These are phyloP conservation scores for Barbatosphaeria neglecta DNA, from an alignment of 495 filamentous ascomycete species.

Conservation along the genomic window DNA sequence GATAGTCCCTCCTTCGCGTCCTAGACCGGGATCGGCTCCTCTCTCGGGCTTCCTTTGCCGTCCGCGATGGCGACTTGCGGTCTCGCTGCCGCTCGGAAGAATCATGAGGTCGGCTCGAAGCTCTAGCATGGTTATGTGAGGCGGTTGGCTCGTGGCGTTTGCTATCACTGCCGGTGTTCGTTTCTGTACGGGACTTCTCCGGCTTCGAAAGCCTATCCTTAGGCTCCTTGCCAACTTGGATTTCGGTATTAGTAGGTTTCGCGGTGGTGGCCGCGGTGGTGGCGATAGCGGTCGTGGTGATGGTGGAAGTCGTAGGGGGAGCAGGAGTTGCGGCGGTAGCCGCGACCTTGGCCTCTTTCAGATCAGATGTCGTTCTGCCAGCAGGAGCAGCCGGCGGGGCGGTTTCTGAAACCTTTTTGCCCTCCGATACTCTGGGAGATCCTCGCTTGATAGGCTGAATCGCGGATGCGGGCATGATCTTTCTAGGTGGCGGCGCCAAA, in stretches of 20 bases:
- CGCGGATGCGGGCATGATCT: slow-evolving; percentile 39
- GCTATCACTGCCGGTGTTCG: slow-evolving; percentile 4
- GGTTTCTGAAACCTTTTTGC: slow-evolving; percentile 21
- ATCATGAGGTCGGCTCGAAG: slow-evolving; percentile 3
- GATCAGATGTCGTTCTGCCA: slow-evolving; percentile 11
- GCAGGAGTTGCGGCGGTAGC: background rate
- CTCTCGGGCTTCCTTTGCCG: slow-evolving; percentile 22
- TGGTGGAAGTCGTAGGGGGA: background rate
- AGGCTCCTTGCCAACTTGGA: slow-evolving; percentile 10
- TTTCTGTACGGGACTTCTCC: slow-evolving; percentile 3
- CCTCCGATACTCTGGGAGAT: slow-evolving; percentile 26
- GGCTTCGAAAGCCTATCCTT: slow-evolving; percentile 17
- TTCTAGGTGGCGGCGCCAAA: slow-evolving; percentile 41
- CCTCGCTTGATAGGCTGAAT: slow-evolving; percentile 40
- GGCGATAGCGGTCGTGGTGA: background rate
- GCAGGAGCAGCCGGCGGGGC: too few species aligned
- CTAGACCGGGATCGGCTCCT: slow-evolving; percentile 26
- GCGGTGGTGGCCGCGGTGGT: background rate
- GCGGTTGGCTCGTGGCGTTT: slow-evolving; percentile 23
- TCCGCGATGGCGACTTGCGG: slow-evolving; percentile 11
- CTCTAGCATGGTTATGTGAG: slow-evolving; percentile 16
- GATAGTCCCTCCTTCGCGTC: slow-evolving; percentile 10
- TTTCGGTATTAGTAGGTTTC: slow-evolving; percentile 3
- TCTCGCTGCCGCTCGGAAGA: slow-evolving; percentile 7
- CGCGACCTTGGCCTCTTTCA: slow-evolving; percentile 6